Base-by-base conservation (phyloP, 1,284 basidiomycete species). In the Irpex sp. region DNA sequence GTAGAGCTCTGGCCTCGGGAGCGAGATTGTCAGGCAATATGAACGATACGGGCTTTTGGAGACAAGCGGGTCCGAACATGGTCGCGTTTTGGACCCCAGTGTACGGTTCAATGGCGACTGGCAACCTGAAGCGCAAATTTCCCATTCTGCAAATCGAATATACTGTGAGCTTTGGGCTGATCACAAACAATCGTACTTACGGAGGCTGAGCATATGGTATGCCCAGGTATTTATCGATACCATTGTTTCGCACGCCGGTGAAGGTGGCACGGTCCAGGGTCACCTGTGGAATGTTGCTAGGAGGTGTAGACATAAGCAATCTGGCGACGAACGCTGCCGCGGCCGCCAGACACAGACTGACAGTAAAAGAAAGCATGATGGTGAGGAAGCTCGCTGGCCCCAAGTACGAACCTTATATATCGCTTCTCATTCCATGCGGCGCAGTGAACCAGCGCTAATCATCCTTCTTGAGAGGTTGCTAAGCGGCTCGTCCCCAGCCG, bases 71-170 rank as follows among this genome's bases (percentile, higher is more conserved):
- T 15, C 49, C 49, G 49, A 56, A 56, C 49, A 5, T 20, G 15
- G 49, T 2, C 15, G 49, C 49, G 9, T 56, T 56, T 15, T 58
- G 56, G 58, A 49, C 45, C 49, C 67, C 42, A 27, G 67, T 13
- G 59, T 67, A 67, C 43, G 49, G 10, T 67, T 67, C 11, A 70
- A 71, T 13, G 66, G 49, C 15, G 49, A 56, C 15, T 56, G 49
- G 49, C 20, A 15, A 20, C 20, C 49, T 15, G 15, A 56, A 56
- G 49, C 49, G 49, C 20, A 56, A 56, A 56, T 56, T 15, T 18
- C 49, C 49, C 15, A 4, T 20, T 56, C 49, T 56, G 49, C 49
- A 20, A 54, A 18, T 15, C 15, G 20, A 2, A 18, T 18, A 20
- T 56, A 18, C 49, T 56, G 20, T 56, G 5, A 56, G 49, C 49